Base-by-base conservation (phyloP, 2,329 filamentous ascomycete genomes). In the Trichophyton schoenleinii region DNA sequence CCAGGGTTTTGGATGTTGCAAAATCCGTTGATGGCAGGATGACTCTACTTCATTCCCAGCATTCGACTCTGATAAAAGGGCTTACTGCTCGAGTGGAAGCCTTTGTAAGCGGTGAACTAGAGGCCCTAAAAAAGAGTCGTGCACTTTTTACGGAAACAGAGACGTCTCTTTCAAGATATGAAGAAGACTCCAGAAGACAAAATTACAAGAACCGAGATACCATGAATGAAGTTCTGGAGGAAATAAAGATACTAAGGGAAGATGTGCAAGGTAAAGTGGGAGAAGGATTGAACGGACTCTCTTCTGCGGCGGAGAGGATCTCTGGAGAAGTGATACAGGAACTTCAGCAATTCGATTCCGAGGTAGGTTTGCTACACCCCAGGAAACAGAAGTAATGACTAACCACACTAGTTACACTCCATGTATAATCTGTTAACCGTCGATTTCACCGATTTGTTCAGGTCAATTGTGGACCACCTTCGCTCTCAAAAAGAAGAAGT, bases 161-260 rank as follows among this genome's bases (percentile, higher is more conserved):
- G 7, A 75, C 80, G 6, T 80, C 80, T 0, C 90, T 96, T 67
- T 80, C 84, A 44, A 78, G 80, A 18, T 88, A 87, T 0, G 85
- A 87, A 71, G 78, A 79, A 58, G 83, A 87, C 66, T 81, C 95
- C 15, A 80, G 87, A 60, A 64, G 62, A 18, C 73, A 76, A 62
- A 75, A 71, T 1, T 68, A 67, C 3, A 66, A 68, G 64, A 87
- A 90, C 2, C 89, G 87, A 68, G 85, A 91, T 57, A 87, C 91
- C 61, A 91, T 96, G 88, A 91, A 96, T 68, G 79, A 83, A n/a
- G 87, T 96, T 1, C 80, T 99, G 8, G 89, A 94, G 68, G 92
- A 95, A 71, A 96, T 97, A 71, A 91, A 91, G 71, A 84, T 83
- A n/a, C 80, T 97, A 25, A 84, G 92, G 22, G 88, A 96, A 71